phyloP scores from a whole-genome alignment of 768 basidiomycete genomes.

The Boletus patriciae region DNA sequence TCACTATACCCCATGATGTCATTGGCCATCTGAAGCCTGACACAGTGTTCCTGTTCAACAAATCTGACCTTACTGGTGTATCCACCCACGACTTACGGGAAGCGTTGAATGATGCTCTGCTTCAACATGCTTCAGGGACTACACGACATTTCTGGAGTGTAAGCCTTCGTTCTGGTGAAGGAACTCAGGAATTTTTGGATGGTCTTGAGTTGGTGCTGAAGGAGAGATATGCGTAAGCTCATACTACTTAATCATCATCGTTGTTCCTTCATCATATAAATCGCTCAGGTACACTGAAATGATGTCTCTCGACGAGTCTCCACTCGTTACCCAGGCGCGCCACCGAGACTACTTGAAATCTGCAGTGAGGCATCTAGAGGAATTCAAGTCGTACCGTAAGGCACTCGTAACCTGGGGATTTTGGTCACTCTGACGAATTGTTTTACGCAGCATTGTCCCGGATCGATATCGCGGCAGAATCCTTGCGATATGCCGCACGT shows the following conservation, averaged over 20 bases:
- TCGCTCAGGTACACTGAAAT: slow-evolving; percentile 17
- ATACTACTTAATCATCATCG: not conserved
- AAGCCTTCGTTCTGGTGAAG: slow-evolving; percentile 61
- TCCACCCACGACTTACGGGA: slow-evolving; percentile 5
- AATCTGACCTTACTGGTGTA: slow-evolving; percentile 55
- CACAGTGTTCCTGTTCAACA: slow-evolving; percentile 79
- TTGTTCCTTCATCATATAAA: not conserved
- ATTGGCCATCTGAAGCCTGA: slow-evolving; percentile 47
- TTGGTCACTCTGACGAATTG: not conserved
- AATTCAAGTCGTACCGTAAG: slow-evolving; percentile 34
- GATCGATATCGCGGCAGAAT: slow-evolving; percentile 81
- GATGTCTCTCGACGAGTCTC: slow-evolving; percentile 32
- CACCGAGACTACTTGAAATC: slow-evolving; percentile 76
- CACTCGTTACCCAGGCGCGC: slow-evolving; percentile 75
- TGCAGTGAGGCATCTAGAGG: slow-evolving; percentile 44
- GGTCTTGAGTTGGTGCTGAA: slow-evolving; percentile 52
- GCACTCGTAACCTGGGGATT: not conserved
- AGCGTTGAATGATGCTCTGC: slow-evolving; percentile 23
- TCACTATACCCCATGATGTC: slow-evolving; percentile 49
- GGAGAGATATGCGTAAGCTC: slow-evolving; percentile 27
- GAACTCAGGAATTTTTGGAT: slow-evolving; percentile 57
- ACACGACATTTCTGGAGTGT: slow-evolving; percentile 48
- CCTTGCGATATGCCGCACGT: slow-evolving; percentile 80
- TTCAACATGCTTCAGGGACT: not conserved
- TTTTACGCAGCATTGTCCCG: slow-evolving; percentile 56